Base-by-base conservation (phyloP, 306 rosid species). In the Pterocarpus macrocarpus region DNA sequence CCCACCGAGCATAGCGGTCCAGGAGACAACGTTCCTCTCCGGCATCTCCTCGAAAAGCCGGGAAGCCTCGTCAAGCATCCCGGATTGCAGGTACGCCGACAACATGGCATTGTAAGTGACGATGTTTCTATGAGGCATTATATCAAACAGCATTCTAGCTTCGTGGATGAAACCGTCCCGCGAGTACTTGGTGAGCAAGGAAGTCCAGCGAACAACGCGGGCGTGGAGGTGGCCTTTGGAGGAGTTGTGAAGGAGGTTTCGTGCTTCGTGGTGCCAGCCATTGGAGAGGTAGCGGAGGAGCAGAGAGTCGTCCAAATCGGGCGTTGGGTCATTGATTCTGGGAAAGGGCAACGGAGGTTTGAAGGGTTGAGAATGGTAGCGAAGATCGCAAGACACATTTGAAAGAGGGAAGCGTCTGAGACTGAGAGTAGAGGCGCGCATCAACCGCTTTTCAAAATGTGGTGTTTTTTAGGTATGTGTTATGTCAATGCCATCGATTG, bases 1-100 rank as follows among this genome's bases (percentile, higher is more conserved):
- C 69, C 94, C 94, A 73, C 87, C 9, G 8, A 91, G 82, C 89
- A 93, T 84, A 0, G 88, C 83, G 8, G 94, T 93, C 97, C 98
- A 93, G 7, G 98, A 91, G 13, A 93, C 87, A n/a, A 90, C 93
- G 15, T 90, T 93, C 82, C 84, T 90, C 81, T 83, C 85, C 3
- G 89, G 89, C 92, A 93, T 90, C 75, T 14, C 77, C 7, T 81
- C 41, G 39, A 93, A 93, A 28, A 91, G 85, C 16, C 56, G 34
- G 12, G 47, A 81, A 64, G 90, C 94, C 63, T 89, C 86, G n/a
- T 62, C 41, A 15, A 89, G 66, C 89, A 85, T 86, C 67, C 93
- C 89, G 1, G 65, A 83, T 53, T 85, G 91, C 10, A 88, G 71
- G 58, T 93, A 91, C 14, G 88, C 92, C 0, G 93, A 83, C 65